Base-by-base conservation (phyloP, 371 early-diverging fungal species). In the Mortierella sp. region DNA sequence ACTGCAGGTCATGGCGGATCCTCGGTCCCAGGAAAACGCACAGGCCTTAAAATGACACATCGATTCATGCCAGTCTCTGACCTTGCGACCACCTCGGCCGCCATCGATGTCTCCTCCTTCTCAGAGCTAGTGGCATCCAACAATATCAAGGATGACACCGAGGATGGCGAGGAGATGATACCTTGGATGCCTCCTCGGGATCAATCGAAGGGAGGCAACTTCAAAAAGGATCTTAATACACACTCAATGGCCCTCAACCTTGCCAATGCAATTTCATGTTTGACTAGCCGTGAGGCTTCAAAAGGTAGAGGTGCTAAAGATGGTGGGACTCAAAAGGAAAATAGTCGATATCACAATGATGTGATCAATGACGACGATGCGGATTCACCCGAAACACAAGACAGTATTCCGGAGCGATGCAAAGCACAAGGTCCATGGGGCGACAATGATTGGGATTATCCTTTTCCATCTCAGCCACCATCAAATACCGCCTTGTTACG, bases 1-100 rank as follows among this genome's bases (percentile, higher is more conserved):
- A 73, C 74, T 7, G 73, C 79, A 0, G 79, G 79, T 1, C 79
- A 78, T 51, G 73, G 73, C 4, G 79, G 79, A 6, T 56, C 60
- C 2, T 10, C 40, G 5, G 17, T 3, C 12, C 73, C 79, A 3
- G 79, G 73, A 31, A 8, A 63, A n/a, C 42, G 40, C 10, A 60
- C 69, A 29, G 22, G 32, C 19, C 69, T 42, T 23, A 61, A 35
- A 15, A 63, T 63, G 55, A 78, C 79, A 22, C 79, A 78, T 28
- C 62, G 49, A n/a, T 73, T 78, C 40, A 61, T 42, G 13, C 65
- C 57, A n/a, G 43, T 70, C 58, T 51, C 61, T 26, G 53, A 69
- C 15, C 56, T 71, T n/a, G 64, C 51, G 17, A 49, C 49, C 5
- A 57, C 49, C 6, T 54, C 15, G 3, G 40, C 17, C 26, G 49